Conservation (phyloP, 2,329 filamentous ascomycete genomes). For the Calonectria pauciramosa region DNA sequence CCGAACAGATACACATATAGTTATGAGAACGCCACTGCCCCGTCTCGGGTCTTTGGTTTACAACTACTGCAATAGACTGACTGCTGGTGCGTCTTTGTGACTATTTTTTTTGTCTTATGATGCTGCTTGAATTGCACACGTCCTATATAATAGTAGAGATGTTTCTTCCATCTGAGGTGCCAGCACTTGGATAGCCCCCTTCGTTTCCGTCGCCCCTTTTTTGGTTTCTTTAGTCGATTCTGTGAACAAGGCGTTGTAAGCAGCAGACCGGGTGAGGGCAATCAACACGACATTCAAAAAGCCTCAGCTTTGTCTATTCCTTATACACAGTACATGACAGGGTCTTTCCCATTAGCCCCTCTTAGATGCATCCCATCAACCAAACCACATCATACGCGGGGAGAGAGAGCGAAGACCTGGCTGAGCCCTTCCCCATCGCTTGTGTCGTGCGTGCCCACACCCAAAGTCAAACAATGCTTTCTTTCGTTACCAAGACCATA, state of each 20-base stretch:
- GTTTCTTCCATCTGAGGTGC: not conserved
- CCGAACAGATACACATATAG: not conserved
- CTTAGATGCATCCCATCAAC: constrained; percentile 43
- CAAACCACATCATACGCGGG: constrained; percentile 29
- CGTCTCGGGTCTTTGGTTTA: not conserved
- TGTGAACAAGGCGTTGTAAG: not conserved
- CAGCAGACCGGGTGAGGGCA: not conserved
- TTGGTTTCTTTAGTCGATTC: not conserved
- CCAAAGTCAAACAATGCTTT: constrained; percentile 31
- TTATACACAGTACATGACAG: constrained; percentile 50
- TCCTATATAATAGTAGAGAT: not conserved
- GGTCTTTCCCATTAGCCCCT: constrained; percentile 37
- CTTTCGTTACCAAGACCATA: constrained; percentile 30
- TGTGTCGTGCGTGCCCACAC: constrained; percentile 28
- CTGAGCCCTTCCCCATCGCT: constrained; percentile 19
- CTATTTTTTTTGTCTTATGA: not conserved
- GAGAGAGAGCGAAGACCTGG: constrained; percentile 14
- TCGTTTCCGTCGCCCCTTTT: not conserved
- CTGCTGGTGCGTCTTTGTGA: too few species aligned
- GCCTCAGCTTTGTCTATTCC: constrained; percentile 48
- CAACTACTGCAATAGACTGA: not conserved
- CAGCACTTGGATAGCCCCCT: not conserved
- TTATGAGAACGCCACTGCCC: not conserved
- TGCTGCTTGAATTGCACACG: not conserved
- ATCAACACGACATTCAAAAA: constrained; percentile 20